Conservation (phyloP, 2,329 filamentous ascomycete species). For the Plectosphaerella sp. region DNA sequence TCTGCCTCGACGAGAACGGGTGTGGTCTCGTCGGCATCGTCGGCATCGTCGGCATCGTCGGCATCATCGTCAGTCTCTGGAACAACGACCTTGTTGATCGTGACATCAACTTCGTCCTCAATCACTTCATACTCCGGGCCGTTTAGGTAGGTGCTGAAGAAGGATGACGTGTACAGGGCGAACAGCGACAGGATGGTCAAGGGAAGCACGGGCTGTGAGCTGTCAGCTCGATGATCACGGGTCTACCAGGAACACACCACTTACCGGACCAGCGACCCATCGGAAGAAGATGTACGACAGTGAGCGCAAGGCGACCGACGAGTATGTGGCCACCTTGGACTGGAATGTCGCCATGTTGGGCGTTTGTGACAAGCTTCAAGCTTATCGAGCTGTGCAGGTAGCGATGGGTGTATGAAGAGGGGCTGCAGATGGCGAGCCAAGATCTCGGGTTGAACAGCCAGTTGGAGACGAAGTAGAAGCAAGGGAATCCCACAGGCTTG, state of each 20-base stretch:
- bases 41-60: slow-evolving; percentile 24
- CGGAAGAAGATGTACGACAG: slow-evolving; percentile 55
- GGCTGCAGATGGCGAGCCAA: no score
- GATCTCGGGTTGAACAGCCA: no score
- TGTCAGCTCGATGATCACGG: not conserved
- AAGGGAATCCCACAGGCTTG: no score
- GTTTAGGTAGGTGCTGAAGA: slow-evolving; percentile 53
- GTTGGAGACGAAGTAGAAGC: no score
- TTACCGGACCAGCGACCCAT: slow-evolving; percentile 45
- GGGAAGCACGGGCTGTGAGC: slow-evolving; percentile 13
- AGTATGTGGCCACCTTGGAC: slow-evolving; percentile 27
- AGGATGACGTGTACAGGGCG: slow-evolving; percentile 61
- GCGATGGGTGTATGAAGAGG: not conserved
- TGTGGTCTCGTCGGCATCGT: slow-evolving; percentile 22
- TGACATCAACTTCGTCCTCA: slow-evolving; percentile 56
- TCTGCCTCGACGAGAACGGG: slow-evolving; percentile 38
- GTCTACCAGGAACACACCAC: slow-evolving; percentile 6
- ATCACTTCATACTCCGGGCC: slow-evolving; percentile 55
- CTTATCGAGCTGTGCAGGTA: not conserved
- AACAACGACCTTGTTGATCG: slow-evolving; percentile 38
- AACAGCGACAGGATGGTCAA: slow-evolving; percentile 51
- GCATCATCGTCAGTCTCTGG: slow-evolving; percentile 9
- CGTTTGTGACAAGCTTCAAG: not conserved
- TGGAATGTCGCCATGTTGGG: slow-evolving; percentile 21
- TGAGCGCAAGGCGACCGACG: slow-evolving; percentile 46